A percentile compares a stretch with the other conserved stretches of the same genome.
phyloP scores from a whole-genome alignment of 305 asterid species.

The Nicotiana rustica region DNA sequence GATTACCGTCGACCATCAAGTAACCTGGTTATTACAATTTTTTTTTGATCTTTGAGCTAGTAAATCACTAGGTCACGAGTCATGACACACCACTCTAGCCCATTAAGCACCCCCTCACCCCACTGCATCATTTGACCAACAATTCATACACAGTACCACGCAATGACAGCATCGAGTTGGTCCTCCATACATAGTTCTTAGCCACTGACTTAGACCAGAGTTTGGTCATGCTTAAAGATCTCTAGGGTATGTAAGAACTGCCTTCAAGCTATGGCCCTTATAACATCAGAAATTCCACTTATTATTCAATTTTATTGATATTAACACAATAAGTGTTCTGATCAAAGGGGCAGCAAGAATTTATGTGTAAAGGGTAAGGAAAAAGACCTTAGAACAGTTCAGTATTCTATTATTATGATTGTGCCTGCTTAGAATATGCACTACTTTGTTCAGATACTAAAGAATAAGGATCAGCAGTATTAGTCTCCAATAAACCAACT shows the following conservation, averaged over 20 bases:
- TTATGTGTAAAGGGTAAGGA: neutral
- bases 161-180: neutral
- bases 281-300: neutral
- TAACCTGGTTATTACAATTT: neutral
- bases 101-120: neutral
- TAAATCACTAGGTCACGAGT: neutral
- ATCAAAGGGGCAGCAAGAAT: neutral
- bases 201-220: neutral
- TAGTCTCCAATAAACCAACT: neutral
- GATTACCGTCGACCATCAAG: neutral
- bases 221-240: neutral
- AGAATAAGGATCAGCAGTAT: neutral
- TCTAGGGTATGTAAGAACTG: no score
- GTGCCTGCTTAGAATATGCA: neutral
- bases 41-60: neutral
- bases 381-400: neutral
- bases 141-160: neutral
- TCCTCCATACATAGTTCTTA: neutral
- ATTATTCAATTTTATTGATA: neutral
- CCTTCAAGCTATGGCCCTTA: no score
- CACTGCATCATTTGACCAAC: neutral
- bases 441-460: constrained; percentile 9
- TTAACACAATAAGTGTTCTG: neutral
- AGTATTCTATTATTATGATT: neutral
- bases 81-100: constrained; percentile 15